A percentile compares a stretch with the other conserved stretches of the same genome.
phyloP scores from a whole-genome alignment of 371 early-diverging fungal genomes.

The Actinomortierella ambigua region DNA sequence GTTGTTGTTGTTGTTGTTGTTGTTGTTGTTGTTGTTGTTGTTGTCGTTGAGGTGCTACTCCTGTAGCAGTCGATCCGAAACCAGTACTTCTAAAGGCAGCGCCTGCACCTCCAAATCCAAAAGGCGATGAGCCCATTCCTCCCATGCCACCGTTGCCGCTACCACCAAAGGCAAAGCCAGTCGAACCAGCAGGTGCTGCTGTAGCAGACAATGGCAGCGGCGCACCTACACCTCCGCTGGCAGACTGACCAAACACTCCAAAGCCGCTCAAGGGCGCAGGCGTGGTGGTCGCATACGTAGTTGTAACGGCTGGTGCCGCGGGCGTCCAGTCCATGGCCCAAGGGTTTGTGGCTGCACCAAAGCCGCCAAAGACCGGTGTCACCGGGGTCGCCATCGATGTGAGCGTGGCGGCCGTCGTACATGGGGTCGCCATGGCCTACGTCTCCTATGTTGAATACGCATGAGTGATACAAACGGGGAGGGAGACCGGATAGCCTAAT shows the following conservation, averaged over 20 bases:
- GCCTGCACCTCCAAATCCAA: not conserved
- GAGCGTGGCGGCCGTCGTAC: not conserved
- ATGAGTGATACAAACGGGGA: no score
- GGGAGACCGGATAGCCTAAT: no score
- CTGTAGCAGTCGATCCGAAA: conserved; percentile 2
- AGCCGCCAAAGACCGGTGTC: no score
- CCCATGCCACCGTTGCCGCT: not conserved
- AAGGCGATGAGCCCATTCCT: conserved; percentile 8
- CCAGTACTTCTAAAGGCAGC: conserved; percentile 4
- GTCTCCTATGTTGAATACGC: no score
- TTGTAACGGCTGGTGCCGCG: not conserved
- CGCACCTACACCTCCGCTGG: not conserved
- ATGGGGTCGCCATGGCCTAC: no score
- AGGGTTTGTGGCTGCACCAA: no score
- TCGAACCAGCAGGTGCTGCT: conserved; percentile 1
- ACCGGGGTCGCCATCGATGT: conserved; percentile 3
- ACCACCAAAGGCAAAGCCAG: conserved; percentile 13
- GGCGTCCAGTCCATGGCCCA: no score
- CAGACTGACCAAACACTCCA: not conserved
- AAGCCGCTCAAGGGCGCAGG: conserved; percentile 3
- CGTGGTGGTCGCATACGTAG: conserved; percentile 1
- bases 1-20: no score
- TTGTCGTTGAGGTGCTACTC: conserved; percentile 8
- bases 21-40: not conserved
- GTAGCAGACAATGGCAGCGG: no score